Evolutionary conservation across 2,329 filamentous ascomycete species (phyloP), one percentile per base, ranked within the genome.

Genomic region (Exophiala aquamarina): DNA sequence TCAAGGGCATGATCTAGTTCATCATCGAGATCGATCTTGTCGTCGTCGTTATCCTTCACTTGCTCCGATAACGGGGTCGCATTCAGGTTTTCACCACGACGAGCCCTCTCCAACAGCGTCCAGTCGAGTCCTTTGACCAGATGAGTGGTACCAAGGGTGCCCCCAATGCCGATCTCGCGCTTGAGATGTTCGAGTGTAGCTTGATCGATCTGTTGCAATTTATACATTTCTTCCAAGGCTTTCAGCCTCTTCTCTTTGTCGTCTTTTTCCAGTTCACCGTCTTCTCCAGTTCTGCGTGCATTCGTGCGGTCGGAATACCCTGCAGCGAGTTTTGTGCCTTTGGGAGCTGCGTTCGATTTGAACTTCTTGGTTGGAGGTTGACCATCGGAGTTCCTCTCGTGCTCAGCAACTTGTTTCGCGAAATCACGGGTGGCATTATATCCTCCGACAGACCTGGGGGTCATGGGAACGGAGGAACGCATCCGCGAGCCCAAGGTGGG

Each of bases 111-210:
- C 54, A 76, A 71, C 10, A 97, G 72, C 65, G 87, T 86, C 64
- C 89, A 87, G 68, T 98, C 93, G 40, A 98, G 70, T 0, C 93
- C 93, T 64, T 96, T 97, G 38, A 97, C 85, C 56, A 96, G 70
- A 74, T 95, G 89, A 11, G 90, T 95, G 59, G 83, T 89, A 11
- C 74, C 74, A 17, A 91, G 69, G 64, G 95, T 87, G 6, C 91
- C 92, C 3, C 90, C 91, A 1, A 89, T 74, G 0, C 70, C 81
- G 45, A 96, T 89, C 58, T 94, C 80, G 54, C 80, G 79, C 26
- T 86, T 76, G 32, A 92, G 67, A 59, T 78, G 82, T 59, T 92
- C 84, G 64, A 94, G 95, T 0, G 84, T 89, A 39, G 78, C 79
- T 57, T 82, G 78, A 57, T 94, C 87, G 55, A 97, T 90, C 68